Evolutionary conservation across 352 stramenopile species (phyloP).

Genomic region (Pythium brassicae): DNA sequence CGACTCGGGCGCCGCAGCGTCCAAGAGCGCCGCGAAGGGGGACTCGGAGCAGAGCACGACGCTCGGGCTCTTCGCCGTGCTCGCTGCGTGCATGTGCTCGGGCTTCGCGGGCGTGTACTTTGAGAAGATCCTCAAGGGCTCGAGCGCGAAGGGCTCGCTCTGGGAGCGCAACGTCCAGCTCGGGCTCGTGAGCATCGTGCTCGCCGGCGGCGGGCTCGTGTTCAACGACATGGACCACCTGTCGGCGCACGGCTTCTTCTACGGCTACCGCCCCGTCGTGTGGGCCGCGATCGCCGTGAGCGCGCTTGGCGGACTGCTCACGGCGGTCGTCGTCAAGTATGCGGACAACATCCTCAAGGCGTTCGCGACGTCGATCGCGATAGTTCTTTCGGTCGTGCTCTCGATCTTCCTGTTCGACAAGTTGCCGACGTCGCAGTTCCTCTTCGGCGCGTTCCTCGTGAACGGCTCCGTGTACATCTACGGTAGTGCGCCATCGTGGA

Average conservation of each 20-base stretch:
- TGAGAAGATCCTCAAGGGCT: conserved; percentile 82
- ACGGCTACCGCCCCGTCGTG: conserved; percentile 74
- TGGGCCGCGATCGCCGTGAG: conserved; percentile 68
- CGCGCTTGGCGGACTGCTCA: conserved; percentile 73
- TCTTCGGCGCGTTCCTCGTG: conserved; percentile 69
- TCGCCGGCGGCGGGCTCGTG: conserved; percentile 51
- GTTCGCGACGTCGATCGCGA: conserved; percentile 80
- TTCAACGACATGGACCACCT: conserved; percentile 66
- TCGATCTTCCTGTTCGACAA: conserved; percentile 85
- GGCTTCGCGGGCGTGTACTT: conserved; percentile 85
- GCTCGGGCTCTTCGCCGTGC: conserved; percentile 59
- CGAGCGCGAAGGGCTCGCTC: conserved; percentile 49
- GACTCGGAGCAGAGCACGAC: conserved; percentile 54
- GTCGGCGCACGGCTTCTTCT: conserved; percentile 62
- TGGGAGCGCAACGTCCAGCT: conserved; percentile 86
- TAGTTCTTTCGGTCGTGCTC: conserved; percentile 78
- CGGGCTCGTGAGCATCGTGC: conserved; percentile 63
- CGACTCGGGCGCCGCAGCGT: conserved; percentile 16
- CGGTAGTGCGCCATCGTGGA: conserved; percentile 49
- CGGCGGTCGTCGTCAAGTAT: conserved; percentile 83
- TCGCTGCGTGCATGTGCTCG: conserved; percentile 73
- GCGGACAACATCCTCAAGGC: conserved; percentile 87
- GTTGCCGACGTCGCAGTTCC: conserved; percentile 69
- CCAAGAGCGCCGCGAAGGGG: conserved; percentile 7
- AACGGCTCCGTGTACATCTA: conserved; percentile 80